Evolutionary conservation across 2,329 filamentous ascomycete species (phyloP), one percentile per base, ranked within the genome.

Genomic region (Colletotrichum sp.): DNA sequence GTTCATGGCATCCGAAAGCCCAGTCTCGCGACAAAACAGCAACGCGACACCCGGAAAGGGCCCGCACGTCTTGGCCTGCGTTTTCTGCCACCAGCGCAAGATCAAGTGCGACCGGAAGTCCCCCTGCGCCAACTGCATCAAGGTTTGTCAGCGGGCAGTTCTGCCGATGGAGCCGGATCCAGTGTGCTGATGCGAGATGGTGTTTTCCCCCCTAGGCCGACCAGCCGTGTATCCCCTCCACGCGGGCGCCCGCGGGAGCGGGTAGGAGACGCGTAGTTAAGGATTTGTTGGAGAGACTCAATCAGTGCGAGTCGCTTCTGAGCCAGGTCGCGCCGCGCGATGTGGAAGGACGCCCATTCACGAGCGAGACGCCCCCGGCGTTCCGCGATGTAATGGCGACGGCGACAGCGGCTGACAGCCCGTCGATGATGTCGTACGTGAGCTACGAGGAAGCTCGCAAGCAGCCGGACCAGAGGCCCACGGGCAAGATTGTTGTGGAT

Each of bases 41-140:
- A 64, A n/a, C 39, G 36, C 52, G 36, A 59, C 55, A n/a, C 25
- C 62, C 25, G 72, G 63, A n/a, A 68, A 68, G 63, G 19, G 52
- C 16, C 39, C 36, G 7, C 65, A 62, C 39, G 75, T 71, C 22
- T 49, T 76, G 61, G 72, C 89, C 32, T 91, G 90, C 78, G 88
- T 90, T 22, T 84, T 91, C 34, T 92, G 90, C 80, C 90, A 92
- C 80, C 88, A 90, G 79, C 88, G 90, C 79, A 92, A 92, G 83
- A 92, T 92, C 83, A 91, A 91, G 82, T 92, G 90, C 82, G 90
- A 92, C 79, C 87, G 90, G 76, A 88, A 87, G 55, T 90, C 88
- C 59, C 90, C 90, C 8, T 92, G 90, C 79, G 88, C 84, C 12
- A 89, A 88, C 77, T 89, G 88, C 68, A 75, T 80, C 44, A 88